A percentile compares a stretch with the other conserved stretches of the same genome.
Evolutionary conservation across 441 rosid species (phyloP).

Genomic region (Geranium incanum): DNA sequence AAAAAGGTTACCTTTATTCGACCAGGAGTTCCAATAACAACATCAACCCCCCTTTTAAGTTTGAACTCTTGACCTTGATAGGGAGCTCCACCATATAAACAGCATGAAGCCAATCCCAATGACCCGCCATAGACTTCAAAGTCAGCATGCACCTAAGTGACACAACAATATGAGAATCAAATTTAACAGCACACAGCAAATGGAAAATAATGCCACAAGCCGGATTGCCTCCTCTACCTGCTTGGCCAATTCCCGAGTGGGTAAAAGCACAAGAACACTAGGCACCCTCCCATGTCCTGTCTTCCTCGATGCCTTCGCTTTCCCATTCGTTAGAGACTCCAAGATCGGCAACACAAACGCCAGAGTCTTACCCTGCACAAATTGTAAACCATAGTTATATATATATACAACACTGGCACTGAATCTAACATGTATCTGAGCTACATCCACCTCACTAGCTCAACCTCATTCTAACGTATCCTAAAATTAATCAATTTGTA

Average conservation of each 20-base stretch:
- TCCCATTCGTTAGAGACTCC: conserved; percentile 76
- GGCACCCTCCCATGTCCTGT: conserved; percentile 81
- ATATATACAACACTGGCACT: background rate
- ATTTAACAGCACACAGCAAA: conserved; percentile 9
- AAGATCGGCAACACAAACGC: conserved; percentile 94
- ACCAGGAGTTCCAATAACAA: conserved; percentile 89
- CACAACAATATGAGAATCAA: background rate
- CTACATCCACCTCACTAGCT: background rate
- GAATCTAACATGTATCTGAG: background rate
- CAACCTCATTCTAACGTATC: background rate
- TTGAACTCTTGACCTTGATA: conserved; percentile 49
- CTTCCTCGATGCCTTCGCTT: conserved; percentile 44
- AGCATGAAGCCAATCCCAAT: conserved; percentile 62
- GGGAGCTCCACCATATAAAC: conserved; percentile 83
- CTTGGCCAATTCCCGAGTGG: conserved; percentile 86
- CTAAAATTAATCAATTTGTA: background rate
- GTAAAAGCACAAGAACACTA: conserved; percentile 79
- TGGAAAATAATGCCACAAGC: background rate
- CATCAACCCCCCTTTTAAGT: conserved; percentile 74
- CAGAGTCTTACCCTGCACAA: conserved; percentile 76
- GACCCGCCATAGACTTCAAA: conserved; percentile 74
- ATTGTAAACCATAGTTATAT: background rate
- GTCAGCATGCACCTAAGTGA: conserved; percentile 58
- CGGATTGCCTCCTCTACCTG: conserved; percentile 40
- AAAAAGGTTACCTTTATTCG: conserved; percentile 57